Conservation (phyloP, 1,284 basidiomycete species). For the Boletus mariae region DNA sequence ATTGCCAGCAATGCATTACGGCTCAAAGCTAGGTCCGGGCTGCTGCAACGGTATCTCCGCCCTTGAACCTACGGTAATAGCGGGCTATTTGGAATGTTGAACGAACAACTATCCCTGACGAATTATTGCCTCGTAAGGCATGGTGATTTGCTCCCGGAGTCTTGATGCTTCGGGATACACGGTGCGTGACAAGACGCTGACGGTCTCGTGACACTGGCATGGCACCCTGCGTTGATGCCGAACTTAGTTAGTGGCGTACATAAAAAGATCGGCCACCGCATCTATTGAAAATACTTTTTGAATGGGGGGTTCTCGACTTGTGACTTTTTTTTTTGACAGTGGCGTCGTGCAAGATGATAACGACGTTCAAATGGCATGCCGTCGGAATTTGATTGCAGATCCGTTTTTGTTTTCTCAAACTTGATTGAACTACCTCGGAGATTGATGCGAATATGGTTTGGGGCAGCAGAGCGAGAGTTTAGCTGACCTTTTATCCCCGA, state of each 20-base stretch:
- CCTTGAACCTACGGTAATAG: conserved; percentile 13
- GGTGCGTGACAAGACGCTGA: conserved; percentile 3
- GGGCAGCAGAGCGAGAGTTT: conserved; percentile 15
- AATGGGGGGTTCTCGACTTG: conserved; percentile 1
- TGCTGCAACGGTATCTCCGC: conserved; percentile 19
- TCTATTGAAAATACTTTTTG: conserved; percentile 11
- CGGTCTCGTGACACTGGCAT: conserved; percentile 18
- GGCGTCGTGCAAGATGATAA: conserved; percentile 21
- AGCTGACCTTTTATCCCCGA: conserved; percentile 24
- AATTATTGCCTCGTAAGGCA: conserved; percentile 13
- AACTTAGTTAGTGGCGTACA: conserved; percentile 14
- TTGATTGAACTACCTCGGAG: conserved; percentile 25
- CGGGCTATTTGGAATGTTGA: neutral
- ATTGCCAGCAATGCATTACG: conserved; percentile 31
- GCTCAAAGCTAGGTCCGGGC: conserved; percentile 6
- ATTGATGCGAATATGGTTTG: conserved; percentile 25
- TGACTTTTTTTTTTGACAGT: conserved; percentile 22
- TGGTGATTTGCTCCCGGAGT: conserved; percentile 18
- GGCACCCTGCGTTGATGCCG: conserved; percentile 12
- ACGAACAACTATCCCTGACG: conserved; percentile 1
- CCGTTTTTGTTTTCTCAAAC: conserved; percentile 16
- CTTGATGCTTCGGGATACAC: conserved; percentile 14
- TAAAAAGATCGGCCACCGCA: conserved; percentile 18
- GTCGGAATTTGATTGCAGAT: conserved; percentile 21
- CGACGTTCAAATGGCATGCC: conserved; percentile 12